These are phyloP conservation scores for Mycena crocata DNA, from an alignment of 768 basidiomycete genomes.

Conservation along the genomic window DNA sequence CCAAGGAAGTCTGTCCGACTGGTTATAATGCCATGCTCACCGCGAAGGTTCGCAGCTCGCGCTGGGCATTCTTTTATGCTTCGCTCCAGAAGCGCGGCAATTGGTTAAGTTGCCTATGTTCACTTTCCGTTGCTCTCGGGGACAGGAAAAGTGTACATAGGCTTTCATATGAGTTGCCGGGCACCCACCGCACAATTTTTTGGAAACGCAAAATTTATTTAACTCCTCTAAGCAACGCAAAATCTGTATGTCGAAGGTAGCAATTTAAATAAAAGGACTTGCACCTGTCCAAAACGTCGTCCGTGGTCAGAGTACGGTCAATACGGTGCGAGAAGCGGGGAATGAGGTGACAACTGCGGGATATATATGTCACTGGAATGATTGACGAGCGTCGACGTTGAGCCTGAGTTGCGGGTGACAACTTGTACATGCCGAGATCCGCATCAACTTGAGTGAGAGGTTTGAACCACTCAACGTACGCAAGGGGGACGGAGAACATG, in stretches of 20 bases:
- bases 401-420: neutral
- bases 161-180: too few relatives aligned
- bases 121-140: too few relatives aligned
- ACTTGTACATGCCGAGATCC: slow-evolving; percentile 14
- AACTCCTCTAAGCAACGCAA: too few relatives aligned
- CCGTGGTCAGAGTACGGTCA: slow-evolving; percentile 6
- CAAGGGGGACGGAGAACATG: neutral
- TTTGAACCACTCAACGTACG: slow-evolving; percentile 16
- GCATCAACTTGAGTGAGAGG: slow-evolving; percentile 9
- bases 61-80: too few relatives aligned
- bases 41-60: too few relatives aligned
- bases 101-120: too few relatives aligned
- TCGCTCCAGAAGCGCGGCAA: too few relatives aligned
- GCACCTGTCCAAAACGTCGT: slow-evolving; percentile 8
- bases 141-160: too few relatives aligned
- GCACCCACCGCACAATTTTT: too few relatives aligned
- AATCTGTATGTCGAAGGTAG: slow-evolving; percentile 18
- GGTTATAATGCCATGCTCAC: too few relatives aligned
- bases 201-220: too few relatives aligned
- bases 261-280: slow-evolving; percentile 14
- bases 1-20: too few relatives aligned
- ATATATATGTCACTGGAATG: slow-evolving; percentile 9
- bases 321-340: neutral
- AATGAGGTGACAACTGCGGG: slow-evolving; percentile 14
- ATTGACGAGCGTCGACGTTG: slow-evolving; percentile 11